Evolutionary conservation across 495 filamentous ascomycete species (phyloP), one percentile per base, ranked within the genome.

Genomic region (Neurospora hispaniola): DNA sequence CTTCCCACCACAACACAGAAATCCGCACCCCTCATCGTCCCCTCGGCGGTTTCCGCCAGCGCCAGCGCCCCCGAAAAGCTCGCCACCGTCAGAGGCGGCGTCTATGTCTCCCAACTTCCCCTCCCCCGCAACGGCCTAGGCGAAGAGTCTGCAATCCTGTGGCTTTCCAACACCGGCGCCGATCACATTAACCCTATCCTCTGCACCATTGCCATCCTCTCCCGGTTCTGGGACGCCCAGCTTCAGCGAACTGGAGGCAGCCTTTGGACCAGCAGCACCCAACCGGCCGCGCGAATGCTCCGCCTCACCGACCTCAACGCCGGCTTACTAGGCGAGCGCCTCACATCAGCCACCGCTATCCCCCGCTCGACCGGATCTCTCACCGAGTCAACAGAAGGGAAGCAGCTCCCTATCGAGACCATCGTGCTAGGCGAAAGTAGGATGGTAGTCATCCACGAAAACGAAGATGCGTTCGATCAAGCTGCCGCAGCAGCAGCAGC

Each of bases 111-210:
- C 59, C 77, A 76, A 10, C 73, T 82, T 18, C 76, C 85, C 4
- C 54, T 62, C 2, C 54, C 54, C 35, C 54, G 54, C 27, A 62
- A 62, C 54, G 54, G 54, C 54, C 27, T 62, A 35, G 77, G 84
- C 0, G 90, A 93, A 42, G 91, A 94, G 77, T 88, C 86, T 40
- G 84, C 91, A 11, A 80, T 91, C 18, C 81, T 93, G n/a, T 91
- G 90, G 81, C 86, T 92, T 59, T 90, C 88, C n/a, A 62, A 62
- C 27, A 62, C 23, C 54, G 85, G 87, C 14, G 85, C 86, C 31
- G 85, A 86, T 44, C 27, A 62, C 1, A 62, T 14, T 62, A 62
- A 35, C 54, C 84, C 85, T 35, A 84, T 90, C 5, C 86, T 89
- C 9, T 83, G 80, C 14, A 82, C 88, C 8, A 90, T 94, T 59